Base-by-base conservation (phyloP, 768 basidiomycete genomes). In the Suillus placidus region DNA sequence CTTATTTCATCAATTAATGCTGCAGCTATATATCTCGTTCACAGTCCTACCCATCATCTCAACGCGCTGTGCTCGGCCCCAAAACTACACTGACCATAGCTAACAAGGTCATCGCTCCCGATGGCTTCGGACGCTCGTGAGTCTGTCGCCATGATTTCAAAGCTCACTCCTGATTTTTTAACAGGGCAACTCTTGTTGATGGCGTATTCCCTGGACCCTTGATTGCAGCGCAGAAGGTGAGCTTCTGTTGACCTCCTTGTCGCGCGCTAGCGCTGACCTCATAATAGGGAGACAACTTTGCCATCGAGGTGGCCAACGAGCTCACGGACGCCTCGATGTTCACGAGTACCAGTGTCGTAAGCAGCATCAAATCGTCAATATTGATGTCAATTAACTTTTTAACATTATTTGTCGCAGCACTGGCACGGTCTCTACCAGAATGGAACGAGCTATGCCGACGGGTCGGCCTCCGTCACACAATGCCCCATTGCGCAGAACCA, bases 351-450 rank as follows among this genome's bases (percentile, higher is more conserved):
- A 83, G 81, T 30, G 81, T 88, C 37, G 86, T 87, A 40, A 68
- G 83, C 68, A 35, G 4, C 10, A 47, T 13, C 8, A 32, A 30
- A 35, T 35, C 5, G 8, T 38, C 26, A 20, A 40, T 13, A 3
- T 10, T 12, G 23, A 34, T 64, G 13, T 20, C 47, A 7, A 20
- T 55, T 45, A 7, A 69, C n/a, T 23, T 23, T 49, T 23, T 9
- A 5, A 12, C 14, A 23, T n/a, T 34, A 23, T 52, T 20, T 10
- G 6, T 12, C 3, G 5, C 16, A 87, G 86, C 85, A 87, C 67
- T 87, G 84, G 84, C 86, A 87, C 69, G 85, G 86, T 1, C 70
- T 87, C 56, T 78, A 74, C 61, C 85, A 86, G 69, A 70, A 72
- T 2, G 64, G 67, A 3, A 80, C 81, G 6, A 82, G 78, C 63